Evolutionary conservation across 2,329 filamentous ascomycete genomes (phyloP), one percentile per base, ranked within the genome.

Genomic region (Arachnomyces sp.): DNA sequence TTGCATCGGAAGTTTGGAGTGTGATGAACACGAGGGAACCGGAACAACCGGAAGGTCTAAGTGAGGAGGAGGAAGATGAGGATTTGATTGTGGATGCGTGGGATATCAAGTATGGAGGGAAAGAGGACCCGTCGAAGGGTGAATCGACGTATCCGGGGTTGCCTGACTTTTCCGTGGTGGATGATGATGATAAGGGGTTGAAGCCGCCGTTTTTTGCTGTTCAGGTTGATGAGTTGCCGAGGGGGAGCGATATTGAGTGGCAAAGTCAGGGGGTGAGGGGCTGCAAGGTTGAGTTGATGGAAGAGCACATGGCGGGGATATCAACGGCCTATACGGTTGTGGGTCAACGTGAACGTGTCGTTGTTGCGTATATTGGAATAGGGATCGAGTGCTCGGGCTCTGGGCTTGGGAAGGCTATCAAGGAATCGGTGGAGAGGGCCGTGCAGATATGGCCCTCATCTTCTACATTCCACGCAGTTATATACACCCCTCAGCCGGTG

Each of bases 171-270:
- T 52, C 52, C 3, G 43, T 55, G 14, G 45, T 49, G 28, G 43
- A 51, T 29, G 45, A 46, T 29, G 43, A 51, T 29, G 45, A 46
- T 15, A 31, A 45, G 4, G 46, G 32, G 2, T 60, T 54, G 14
- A 50, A 74, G 2, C 81, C 88, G 1, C 82, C 82, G 0, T 73
- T 89, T 51, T 82, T 92, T 55, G 74, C 82, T 0, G 81, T 79
- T 1, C 79, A 92, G 54, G 83, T 95, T 1, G 73, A 81, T 32
- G 76, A 80, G 48, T 70, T 98, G 9, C 92, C 92, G 1, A 76
- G 85, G 14, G 70, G 67, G 12, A 82, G 82, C 18, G 71, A 71
- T 29, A 77, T 95, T 8, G 92, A 98, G 66, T 98, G 90, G 89
- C 82, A 85, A 50, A 81, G 82, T 42, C 56, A 77, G 2, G 84